Conservation (phyloP, 768 basidiomycete species). For the Cystoderma amianthinum region DNA sequence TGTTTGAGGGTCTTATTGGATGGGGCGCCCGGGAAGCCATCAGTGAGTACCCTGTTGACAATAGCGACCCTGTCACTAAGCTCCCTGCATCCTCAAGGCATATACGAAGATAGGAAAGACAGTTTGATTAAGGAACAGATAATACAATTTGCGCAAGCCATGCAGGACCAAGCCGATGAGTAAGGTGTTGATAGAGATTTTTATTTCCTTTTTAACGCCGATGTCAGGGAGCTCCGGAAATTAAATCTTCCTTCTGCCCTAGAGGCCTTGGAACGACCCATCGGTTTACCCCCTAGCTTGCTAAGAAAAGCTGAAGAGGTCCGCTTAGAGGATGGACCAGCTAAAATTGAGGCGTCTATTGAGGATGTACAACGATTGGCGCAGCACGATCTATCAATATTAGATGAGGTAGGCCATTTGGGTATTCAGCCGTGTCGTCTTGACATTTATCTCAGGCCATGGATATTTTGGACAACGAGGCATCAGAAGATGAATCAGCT, state of each 20-base stretch:
- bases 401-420: constrained; percentile 64
- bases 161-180: constrained; percentile 59
- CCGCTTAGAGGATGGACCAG: constrained; percentile 67
- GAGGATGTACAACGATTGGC: constrained; percentile 68
- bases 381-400: constrained; percentile 45
- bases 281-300: constrained; percentile 85
- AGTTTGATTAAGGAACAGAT: constrained; percentile 67
- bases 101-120: constrained; percentile 80
- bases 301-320: constrained; percentile 84
- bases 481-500: constrained; percentile 73
- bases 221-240: constrained; percentile 50
- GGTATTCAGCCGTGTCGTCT: background rate
- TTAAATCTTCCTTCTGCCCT: constrained; percentile 81
- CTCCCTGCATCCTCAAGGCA: constrained; percentile 35
- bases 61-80: constrained; percentile 2
- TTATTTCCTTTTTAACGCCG: background rate
- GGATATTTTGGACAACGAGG: constrained; percentile 88
- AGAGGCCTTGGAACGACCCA: constrained; percentile 81
- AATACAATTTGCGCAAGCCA: constrained; percentile 46
- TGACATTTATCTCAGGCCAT: constrained; percentile 47
- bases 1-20: constrained; percentile 72
- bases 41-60: too few relatives aligned
- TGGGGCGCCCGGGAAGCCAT: constrained; percentile 90
- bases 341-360: constrained; percentile 62
- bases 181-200: constrained; percentile 23